Evolutionary conservation across 1,139 yeast genomes (phyloP), one percentile per base, ranked within the genome.

Genomic region (Yamadazyma friedrichii): DNA sequence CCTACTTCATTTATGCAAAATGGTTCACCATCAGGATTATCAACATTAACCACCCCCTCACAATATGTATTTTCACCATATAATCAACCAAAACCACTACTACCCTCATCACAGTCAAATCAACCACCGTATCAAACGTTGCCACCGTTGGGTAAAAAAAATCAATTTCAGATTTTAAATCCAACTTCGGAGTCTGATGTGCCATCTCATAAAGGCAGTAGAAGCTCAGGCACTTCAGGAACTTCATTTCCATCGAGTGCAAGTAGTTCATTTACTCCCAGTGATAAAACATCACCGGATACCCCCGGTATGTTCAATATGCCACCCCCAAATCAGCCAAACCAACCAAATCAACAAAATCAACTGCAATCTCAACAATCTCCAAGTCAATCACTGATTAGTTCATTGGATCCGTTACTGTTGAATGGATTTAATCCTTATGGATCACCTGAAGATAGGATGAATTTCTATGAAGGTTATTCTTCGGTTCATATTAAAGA

Each of bases 391-490:
- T 8, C 20, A 30, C n/a, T 15, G 15, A 27, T 12, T 27, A 8
- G 30, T n/a, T 27, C 28, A 25, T 25, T 25, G 11, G 12, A 9
- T 25, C 8, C 28, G 4, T 25, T 11, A 25, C 30, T 11, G 6
- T 22, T 45, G 9, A 43, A 30, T n/a, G 53, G 53, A 6, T 31
- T 41, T 10, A 58, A 62, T 36, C 68, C 68, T 1, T 61, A 55
- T 43, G 51, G 47, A 15, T 48, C 50, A 28, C 51, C 49, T 2
- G 46, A 53, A 6, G 67, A 62, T 35, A 55, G 59, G 0, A 65
- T 74, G 34, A 66, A 72, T 44, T 70, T 76, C 42, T 73, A 62
- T 51, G 71, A 64, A 26, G 69, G 69, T 5, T 72, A 67, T 45
- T 55, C 69, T 9, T 64, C 80, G 0, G 57, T 75, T 26, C 65